phyloP scores from a whole-genome alignment of 140 eudicot species.

The Anethum foeniculum region DNA sequence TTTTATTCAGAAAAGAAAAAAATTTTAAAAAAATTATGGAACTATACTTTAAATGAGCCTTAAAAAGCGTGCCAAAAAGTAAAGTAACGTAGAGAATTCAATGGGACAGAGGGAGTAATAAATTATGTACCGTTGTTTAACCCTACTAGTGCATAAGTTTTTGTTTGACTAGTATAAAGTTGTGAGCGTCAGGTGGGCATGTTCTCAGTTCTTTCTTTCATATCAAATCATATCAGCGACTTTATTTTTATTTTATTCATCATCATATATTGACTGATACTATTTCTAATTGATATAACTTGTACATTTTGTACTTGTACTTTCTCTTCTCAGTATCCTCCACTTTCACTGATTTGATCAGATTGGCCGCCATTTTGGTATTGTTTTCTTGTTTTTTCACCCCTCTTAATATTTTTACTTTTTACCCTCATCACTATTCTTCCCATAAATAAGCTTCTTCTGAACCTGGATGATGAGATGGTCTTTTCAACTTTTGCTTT shows the following conservation, averaged over 20 bases:
- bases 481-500: conserved; percentile 49
- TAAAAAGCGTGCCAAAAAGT: no score
- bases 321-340: conserved; percentile 13
- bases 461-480: conserved; percentile 48
- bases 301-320: conserved; percentile 31
- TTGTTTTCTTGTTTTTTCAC: conserved; percentile 14
- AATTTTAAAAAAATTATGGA: no score
- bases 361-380: conserved; percentile 18
- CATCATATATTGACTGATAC: not conserved
- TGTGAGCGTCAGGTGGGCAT: conserved; percentile 1
- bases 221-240: not conserved
- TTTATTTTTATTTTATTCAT: not conserved
- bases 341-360: conserved; percentile 32
- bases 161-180: not conserved
- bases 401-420: not conserved
- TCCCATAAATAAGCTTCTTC: conserved; percentile 20
- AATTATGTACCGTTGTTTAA: not conserved
- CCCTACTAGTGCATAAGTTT: not conserved
- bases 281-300: conserved; percentile 5
- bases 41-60: no score
- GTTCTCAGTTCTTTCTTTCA: conserved; percentile 1
- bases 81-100: no score
- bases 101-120: no score
- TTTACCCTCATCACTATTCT: conserved; percentile 23
- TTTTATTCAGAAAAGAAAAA: no score